Evolutionary conservation across 2,329 filamentous ascomycete genomes (phyloP), one percentile per base, ranked within the genome.

Genomic region (Colletotrichum orbiculare): DNA sequence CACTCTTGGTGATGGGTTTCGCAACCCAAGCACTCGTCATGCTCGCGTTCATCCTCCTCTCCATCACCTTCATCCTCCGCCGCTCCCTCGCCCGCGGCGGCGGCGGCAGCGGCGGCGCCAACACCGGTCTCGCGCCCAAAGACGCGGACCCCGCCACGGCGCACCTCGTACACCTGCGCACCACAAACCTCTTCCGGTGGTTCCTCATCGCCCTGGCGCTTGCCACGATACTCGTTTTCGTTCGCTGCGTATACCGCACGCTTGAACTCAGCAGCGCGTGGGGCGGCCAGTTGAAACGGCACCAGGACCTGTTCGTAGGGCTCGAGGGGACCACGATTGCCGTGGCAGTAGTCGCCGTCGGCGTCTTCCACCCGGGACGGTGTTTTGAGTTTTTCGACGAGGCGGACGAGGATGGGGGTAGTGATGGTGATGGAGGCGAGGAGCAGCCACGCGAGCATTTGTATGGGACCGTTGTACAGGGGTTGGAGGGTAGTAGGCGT

Each of bases 231-330:
- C 84, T 82, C 69, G 87, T 92, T 71, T 85, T 91, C 67, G 85
- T 86, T 70, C 81, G 90, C 8, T 88, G 85, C 68, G 84, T 88
- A 46, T 92, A 88, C 75, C 84, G 90, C 59, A 85, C 91, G 25
- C 86, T 85, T 0, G 89, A 92, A 81, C 76, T 92, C 68, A 85
- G 83, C 67, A 79, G 85, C 56, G 90, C 90, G 1, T 93, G 88
- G 85, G 75, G 72, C 3, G 88, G 89, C 0, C 75, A 81, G 25
- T 74, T 92, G 69, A 89, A 89, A 73, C 75, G 72, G 39, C 75
- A 84, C 42, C 79, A 89, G 76, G 78, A 77, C 42, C 76, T 86
- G 61, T 89, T 89, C 72, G 81, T 89, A 66, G 83, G 76, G 6
- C 82, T 89, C 57, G 87, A 89, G 78, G 84, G 85, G 48, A 76